phyloP scores from a whole-genome alignment of 805 yeast species.

The Saccharomycopsis amapae region DNA sequence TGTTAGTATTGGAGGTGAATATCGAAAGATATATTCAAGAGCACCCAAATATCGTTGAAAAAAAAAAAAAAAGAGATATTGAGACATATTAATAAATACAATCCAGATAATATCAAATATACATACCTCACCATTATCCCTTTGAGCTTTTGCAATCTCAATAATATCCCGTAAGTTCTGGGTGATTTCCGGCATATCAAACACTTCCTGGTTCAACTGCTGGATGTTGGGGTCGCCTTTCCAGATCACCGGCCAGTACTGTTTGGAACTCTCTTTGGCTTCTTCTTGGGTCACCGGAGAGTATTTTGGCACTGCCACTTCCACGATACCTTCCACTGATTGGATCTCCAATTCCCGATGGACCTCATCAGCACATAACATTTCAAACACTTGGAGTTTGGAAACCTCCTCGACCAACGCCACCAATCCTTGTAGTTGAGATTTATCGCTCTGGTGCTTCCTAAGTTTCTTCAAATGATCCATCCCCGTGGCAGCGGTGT shows the following conservation, averaged over 20 bases:
- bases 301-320: conserved; percentile 43
- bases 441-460: conserved; percentile 27
- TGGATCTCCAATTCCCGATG: conserved; percentile 21
- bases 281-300: conserved; percentile 50
- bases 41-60: too few species aligned
- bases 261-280: conserved; percentile 54
- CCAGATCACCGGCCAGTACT: conserved; percentile 89
- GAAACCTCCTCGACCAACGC: too few species aligned
- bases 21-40: not conserved
- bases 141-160: conserved; percentile 24
- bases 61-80: not conserved
- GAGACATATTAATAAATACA: too few species aligned
- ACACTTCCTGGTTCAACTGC: conserved; percentile 46
- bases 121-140: conserved; percentile 12
- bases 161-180: conserved; percentile 29
- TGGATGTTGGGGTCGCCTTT: conserved; percentile 84
- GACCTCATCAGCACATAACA: too few species aligned
- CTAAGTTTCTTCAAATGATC: too few species aligned
- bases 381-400: conserved; percentile 24
- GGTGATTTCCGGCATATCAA: conserved; percentile 41
- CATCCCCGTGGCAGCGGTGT: too few species aligned
- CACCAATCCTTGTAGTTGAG: conserved; percentile 24
- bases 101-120: too few species aligned
- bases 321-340: conserved; percentile 16
- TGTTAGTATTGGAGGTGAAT: not conserved